Evolutionary conservation across 805 yeast species (phyloP), one percentile per base, ranked within the genome.

Genomic region (Saturnispora zaruensis): DNA sequence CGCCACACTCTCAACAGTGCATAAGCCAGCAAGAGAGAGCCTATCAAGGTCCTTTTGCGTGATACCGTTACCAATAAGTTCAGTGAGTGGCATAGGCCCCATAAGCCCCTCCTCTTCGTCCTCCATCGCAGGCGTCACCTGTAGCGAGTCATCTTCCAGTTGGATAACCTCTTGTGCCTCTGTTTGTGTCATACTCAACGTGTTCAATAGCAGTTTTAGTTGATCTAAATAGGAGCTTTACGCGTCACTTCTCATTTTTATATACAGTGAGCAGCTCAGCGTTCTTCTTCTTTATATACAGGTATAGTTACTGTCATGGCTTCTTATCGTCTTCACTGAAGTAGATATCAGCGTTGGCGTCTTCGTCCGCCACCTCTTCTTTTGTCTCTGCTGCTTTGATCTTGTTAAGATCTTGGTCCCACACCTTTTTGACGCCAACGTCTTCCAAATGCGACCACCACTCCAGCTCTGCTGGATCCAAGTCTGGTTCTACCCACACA

Each of bases 1-100:
- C 2, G 99, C 98, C 52, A 91, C 81, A 20, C 95, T 79, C 63
- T 90, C 97, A 6, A 85, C 95, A 0, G 99, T 93, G 63, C 85
- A 85, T 59, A 76, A 81, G 0, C 97, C 97, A 24, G 83, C 84
- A 44, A 86, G 91, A 54, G 81, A 76, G 47, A 93, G 74, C 64
- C 88, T 91, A 54, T 77, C 79, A 56, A 91, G 74, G 65, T 93
- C 99, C 30, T 79, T 73, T 3, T 80, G 62, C 5, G 90, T 76
- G 54, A 93, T 89, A 11, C 99, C 99, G 61, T 88, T 87, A 18
- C 95, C 95, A 67, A 74, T 76, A 45, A 80, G 66, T 49, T 73
- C 77, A 18, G 70, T 65, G 43, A 79, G 68, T 3, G 78, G 78
- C 51, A 79, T 68, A 3, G 84, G 84, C 0, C 84, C 84, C 5